Evolutionary conservation across 352 stramenopile species (phyloP).

Genomic region (Thalassiosira allenii): DNA sequence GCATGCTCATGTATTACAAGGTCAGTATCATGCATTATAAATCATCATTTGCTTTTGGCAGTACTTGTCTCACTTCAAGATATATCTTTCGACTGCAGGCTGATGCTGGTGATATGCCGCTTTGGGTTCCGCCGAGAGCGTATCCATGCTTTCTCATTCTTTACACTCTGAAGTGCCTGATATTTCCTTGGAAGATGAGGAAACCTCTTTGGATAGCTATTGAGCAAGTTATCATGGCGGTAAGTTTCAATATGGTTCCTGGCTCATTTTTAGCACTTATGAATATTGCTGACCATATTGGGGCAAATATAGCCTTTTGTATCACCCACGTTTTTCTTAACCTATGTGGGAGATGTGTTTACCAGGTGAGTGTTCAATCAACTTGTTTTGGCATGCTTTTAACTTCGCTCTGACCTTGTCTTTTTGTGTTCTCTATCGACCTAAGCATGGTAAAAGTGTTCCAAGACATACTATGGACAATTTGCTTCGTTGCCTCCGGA

Average conservation of each 20-base stretch:
- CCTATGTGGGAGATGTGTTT: conserved; percentile 88
- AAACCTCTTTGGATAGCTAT: conserved; percentile 90
- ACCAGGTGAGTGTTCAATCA: conserved; percentile 56
- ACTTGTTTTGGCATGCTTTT: background rate
- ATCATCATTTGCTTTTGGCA: too few relatives aligned
- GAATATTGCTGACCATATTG: too few relatives aligned
- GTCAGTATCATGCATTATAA: too few relatives aligned
- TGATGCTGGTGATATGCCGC: conserved; percentile 73
- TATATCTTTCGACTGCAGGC: too few relatives aligned
- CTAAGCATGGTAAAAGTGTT: conserved; percentile 83
- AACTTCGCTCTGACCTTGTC: conserved; percentile 28
- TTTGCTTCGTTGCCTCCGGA: conserved; percentile 94
- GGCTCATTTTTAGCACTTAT: too few relatives aligned
- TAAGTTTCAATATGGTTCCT: too few relatives aligned
- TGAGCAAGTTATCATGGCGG: conserved; percentile 89
- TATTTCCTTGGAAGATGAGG: conserved; percentile 90
- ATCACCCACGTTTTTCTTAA: conserved; percentile 94
- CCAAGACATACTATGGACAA: conserved; percentile 90
- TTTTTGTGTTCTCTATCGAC: background rate
- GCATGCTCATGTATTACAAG: conserved; percentile 98
- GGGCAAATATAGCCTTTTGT: too few relatives aligned
- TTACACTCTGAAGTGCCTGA: conserved; percentile 93
- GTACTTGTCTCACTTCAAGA: too few relatives aligned
- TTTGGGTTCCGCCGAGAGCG: conserved; percentile 86
- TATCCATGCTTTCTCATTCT: conserved; percentile 92